Conservation (phyloP, 495 filamentous ascomycete species). For the Penicillium canescens region DNA sequence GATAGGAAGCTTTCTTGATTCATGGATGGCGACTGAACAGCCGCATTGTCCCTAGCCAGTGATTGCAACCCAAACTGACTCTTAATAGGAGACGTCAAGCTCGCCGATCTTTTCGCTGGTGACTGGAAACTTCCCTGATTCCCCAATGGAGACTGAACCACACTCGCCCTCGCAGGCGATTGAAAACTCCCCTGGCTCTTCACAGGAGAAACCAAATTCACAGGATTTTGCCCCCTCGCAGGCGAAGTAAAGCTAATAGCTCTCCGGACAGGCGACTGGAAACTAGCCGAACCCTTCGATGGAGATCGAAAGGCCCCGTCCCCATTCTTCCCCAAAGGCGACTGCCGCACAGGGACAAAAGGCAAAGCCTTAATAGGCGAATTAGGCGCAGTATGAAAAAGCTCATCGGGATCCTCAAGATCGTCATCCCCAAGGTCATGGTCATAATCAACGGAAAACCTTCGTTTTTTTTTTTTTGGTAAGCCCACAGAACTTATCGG, state of each 20-base stretch:
- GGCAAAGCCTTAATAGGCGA: constrained; percentile 29
- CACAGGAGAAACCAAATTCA: not conserved
- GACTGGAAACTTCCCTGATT: not conserved
- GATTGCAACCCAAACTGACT: not conserved
- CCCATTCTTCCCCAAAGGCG: not conserved
- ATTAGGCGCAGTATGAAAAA: constrained; percentile 43
- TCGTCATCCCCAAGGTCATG: too few species aligned
- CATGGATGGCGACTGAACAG: not conserved
- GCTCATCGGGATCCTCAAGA: constrained; percentile 7
- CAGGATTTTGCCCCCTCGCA: not conserved
- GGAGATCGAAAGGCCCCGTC: not conserved
- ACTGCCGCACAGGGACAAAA: not conserved
- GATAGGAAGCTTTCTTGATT: not conserved
- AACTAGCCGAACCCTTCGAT: not conserved
- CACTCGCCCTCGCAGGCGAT: not conserved
- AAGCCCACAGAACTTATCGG: not conserved
- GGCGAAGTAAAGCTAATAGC: not conserved
- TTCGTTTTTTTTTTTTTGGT: constrained; percentile 29
- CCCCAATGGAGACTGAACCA: too few species aligned
- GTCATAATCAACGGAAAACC: constrained; percentile 12
- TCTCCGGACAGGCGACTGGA: not conserved
- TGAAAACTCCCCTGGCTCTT: not conserved
- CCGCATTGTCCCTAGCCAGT: not conserved
- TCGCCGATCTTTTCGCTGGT: not conserved
- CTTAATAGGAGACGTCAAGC: not conserved